Percentiles rank a stretch among this genome's conserved stretches.
Conservation (phyloP, 1,284 basidiomycete genomes). For the Austroboletus novae-zelandiae region DNA sequence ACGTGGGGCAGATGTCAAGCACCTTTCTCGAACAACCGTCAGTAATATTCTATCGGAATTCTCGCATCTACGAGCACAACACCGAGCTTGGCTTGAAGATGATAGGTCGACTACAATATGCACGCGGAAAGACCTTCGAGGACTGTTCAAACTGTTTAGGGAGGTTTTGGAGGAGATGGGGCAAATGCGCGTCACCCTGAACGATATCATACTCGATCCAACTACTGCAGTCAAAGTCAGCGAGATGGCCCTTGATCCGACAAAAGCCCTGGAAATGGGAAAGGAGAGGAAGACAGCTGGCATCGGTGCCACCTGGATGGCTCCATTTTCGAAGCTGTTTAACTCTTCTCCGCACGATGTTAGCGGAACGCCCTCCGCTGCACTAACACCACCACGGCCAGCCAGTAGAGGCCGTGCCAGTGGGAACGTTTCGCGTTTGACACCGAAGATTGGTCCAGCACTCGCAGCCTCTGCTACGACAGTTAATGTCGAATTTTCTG, state of each 20-base stretch:
- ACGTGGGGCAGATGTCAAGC: slow-evolving; percentile 80
- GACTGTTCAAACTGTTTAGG: slow-evolving; percentile 81
- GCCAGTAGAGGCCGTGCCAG: slow-evolving; percentile 20
- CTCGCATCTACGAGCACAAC: slow-evolving; percentile 68
- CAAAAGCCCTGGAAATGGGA: slow-evolving; percentile 46
- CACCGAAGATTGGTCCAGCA: slow-evolving; percentile 77
- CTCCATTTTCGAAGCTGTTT: slow-evolving; percentile 78
- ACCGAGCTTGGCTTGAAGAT: slow-evolving; percentile 71
- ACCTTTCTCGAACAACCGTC: slow-evolving; percentile 85
- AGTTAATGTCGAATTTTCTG: slow-evolving; percentile 91
- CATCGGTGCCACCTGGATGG: slow-evolving; percentile 64
- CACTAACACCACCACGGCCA: slow-evolving; percentile 25
- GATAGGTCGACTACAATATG: slow-evolving; percentile 64
- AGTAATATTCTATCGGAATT: slow-evolving; percentile 75
- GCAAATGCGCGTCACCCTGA: slow-evolving; percentile 78
- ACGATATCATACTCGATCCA: slow-evolving; percentile 91
- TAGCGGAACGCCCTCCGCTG: slow-evolving; percentile 3
- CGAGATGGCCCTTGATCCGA: slow-evolving; percentile 66
- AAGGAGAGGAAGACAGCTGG: slow-evolving; percentile 30
- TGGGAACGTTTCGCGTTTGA: slow-evolving; percentile 38
- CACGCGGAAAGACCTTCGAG: slow-evolving; percentile 80
- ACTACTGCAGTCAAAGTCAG: slow-evolving; percentile 69
- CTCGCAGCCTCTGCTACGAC: slow-evolving; percentile 83
- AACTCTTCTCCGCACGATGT: slow-evolving; percentile 29
- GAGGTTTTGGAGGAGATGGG: slow-evolving; percentile 86